phyloP scores from a whole-genome alignment of 305 asterid species.

The Withania somnifera region DNA sequence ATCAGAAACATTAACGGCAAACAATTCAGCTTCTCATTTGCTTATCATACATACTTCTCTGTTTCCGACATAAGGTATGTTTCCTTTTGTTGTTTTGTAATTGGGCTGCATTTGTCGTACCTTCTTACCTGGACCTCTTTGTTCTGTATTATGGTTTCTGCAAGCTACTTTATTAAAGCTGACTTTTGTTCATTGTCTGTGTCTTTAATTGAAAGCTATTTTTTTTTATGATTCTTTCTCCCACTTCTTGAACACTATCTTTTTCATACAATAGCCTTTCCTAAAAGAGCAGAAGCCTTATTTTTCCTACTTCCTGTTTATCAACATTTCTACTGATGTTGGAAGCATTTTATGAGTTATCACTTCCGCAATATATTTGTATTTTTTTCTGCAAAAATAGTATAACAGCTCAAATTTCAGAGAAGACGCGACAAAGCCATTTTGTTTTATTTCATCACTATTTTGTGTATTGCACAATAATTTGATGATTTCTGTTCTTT shows the following conservation, averaged over 20 bases:
- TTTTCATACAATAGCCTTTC: background rate
- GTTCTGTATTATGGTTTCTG: background rate
- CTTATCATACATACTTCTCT: constrained; percentile 70
- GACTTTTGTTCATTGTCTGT: background rate
- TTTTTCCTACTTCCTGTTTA: background rate
- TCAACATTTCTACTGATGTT: background rate
- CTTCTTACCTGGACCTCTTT: background rate
- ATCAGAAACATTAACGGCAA: constrained; percentile 76
- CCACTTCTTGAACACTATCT: background rate
- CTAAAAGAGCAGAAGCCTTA: background rate
- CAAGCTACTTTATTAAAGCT: background rate
- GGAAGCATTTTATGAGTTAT: background rate
- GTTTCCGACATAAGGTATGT: constrained; percentile 88
- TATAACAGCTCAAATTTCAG: background rate
- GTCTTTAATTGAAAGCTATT: background rate
- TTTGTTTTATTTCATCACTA: background rate
- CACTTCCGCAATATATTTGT: background rate
- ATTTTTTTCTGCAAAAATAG: background rate
- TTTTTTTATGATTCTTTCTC: background rate
- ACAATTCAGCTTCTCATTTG: constrained; percentile 88
- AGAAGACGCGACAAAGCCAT: background rate
- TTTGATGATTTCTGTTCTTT: background rate
- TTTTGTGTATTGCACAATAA: background rate
- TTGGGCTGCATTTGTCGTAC: background rate
- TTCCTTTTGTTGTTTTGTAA: background rate